Conservation (phyloP, 192 early-diverging fungal species). For the Allomyces arbusculus region DNA sequence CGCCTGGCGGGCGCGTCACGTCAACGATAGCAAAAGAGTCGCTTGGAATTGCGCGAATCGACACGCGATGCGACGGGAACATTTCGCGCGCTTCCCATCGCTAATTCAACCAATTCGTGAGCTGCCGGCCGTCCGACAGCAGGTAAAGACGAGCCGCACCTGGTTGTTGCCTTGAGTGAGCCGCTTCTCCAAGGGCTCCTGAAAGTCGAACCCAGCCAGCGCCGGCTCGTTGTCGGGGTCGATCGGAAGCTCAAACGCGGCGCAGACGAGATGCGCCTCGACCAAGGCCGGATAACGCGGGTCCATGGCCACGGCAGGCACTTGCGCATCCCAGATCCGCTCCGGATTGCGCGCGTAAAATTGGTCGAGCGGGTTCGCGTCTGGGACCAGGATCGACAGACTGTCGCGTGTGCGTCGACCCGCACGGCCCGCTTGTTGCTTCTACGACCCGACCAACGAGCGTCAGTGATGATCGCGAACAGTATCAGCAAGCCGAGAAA, state of each 20-base stretch:
- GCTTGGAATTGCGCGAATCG: constrained; percentile 8
- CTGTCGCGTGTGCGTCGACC: constrained; percentile 38
- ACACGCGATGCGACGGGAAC: constrained; percentile 14
- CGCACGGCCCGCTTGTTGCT: constrained; percentile 55
- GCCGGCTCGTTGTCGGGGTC: background rate
- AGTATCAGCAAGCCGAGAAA: background rate
- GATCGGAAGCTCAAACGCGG: constrained; percentile 37
- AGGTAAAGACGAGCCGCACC: background rate
- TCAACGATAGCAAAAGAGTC: constrained; percentile 10
- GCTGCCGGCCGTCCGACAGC: constrained; percentile 1
- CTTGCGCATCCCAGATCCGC: constrained; percentile 24
- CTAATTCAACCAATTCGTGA: background rate
- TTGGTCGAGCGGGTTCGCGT: constrained; percentile 34
- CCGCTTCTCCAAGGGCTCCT: background rate
- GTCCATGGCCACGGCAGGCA: constrained; percentile 14
- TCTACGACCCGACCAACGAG: constrained; percentile 19
- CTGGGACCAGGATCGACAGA: constrained; percentile 36
- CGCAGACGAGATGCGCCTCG: constrained; percentile 47
- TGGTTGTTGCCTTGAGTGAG: background rate
- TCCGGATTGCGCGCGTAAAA: constrained; percentile 17
- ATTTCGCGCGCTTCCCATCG: constrained; percentile 10
- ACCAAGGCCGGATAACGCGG: constrained; percentile 13
- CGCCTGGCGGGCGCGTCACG: background rate
- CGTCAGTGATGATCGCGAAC: background rate
- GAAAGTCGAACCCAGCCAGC: background rate